Conservation (phyloP, 176 grass and related monocot genomes). For the Secale cereale region DNA sequence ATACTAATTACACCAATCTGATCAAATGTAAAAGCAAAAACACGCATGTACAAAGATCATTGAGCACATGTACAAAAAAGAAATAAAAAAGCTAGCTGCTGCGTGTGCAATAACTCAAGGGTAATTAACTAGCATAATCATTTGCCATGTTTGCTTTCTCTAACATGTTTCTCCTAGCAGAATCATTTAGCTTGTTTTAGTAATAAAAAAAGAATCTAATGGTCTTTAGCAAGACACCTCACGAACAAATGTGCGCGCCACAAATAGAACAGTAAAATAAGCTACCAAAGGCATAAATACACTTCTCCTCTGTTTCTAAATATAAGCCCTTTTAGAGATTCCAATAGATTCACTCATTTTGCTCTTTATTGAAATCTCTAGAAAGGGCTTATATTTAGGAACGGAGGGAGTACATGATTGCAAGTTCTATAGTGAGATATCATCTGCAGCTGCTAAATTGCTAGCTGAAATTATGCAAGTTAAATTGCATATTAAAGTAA, state of each 20-base stretch:
- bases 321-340: neutral
- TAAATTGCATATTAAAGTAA: too few species aligned
- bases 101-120: neutral
- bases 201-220: too few species aligned
- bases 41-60: neutral
- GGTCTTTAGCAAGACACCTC: neutral
- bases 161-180: neutral
- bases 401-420: neutral
- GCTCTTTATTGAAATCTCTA: too few species aligned
- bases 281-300: neutral
- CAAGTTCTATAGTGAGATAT: neutral
- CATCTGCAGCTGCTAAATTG: too few species aligned
- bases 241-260: too few species aligned
- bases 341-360: neutral
- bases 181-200: neutral
- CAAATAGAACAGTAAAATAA: neutral
- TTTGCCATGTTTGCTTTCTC: neutral
- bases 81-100: neutral
- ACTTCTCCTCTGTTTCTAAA: too few species aligned
- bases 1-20: neutral
- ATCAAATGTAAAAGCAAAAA: neutral
- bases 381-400: too few species aligned
- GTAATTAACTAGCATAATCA: neutral
- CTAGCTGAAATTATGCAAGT: too few species aligned
- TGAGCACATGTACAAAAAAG: neutral